A percentile compares a stretch with the other conserved stretches of the same genome.
These are phyloP conservation scores for Microglena sp. DNA, from an alignment of 139 green algal species.

Conservation along the genomic window DNA sequence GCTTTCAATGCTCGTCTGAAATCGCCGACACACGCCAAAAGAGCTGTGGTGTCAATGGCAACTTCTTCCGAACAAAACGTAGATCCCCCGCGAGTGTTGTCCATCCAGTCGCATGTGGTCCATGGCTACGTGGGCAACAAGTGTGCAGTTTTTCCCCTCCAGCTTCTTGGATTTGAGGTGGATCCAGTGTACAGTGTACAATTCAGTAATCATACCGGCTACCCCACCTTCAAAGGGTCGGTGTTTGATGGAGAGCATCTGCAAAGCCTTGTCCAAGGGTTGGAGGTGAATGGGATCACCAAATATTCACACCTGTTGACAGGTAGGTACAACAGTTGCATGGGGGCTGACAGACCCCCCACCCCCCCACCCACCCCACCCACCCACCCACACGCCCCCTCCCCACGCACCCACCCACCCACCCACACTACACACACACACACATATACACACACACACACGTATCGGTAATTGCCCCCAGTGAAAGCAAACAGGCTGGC, in stretches of 20 bases:
- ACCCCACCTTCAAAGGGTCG: slow-evolving; percentile 52
- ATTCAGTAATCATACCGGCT: slow-evolving; percentile 83
- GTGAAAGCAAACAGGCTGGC: too few relatives aligned
- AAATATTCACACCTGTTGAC: slow-evolving; percentile 88
- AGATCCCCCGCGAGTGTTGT: slow-evolving; percentile 57
- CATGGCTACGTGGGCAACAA: slow-evolving; percentile 88
- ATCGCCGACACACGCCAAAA: not conserved
- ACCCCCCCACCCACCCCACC: too few relatives aligned
- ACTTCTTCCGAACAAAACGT: slow-evolving; percentile 1
- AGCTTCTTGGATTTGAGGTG: slow-evolving; percentile 85
- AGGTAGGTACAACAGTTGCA: too few relatives aligned
- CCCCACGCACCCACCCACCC: too few relatives aligned
- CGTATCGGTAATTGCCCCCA: too few relatives aligned
- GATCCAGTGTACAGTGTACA: slow-evolving; percentile 77
- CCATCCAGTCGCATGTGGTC: slow-evolving; percentile 80
- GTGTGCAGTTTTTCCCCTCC: slow-evolving; percentile 77
- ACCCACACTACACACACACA: too few relatives aligned
- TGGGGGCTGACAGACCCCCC: too few relatives aligned
- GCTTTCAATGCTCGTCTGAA: too few relatives aligned
- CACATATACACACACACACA: too few relatives aligned
- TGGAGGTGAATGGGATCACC: slow-evolving; percentile 67
- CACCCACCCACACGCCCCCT: too few relatives aligned
- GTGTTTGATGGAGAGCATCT: slow-evolving; percentile 67
- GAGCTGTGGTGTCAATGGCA: not conserved
- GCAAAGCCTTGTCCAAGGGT: slow-evolving; percentile 39